Percentiles rank a stretch among this genome's conserved stretches.
phyloP scores from a whole-genome alignment of 805 yeast species.

The Candida anglica region DNA sequence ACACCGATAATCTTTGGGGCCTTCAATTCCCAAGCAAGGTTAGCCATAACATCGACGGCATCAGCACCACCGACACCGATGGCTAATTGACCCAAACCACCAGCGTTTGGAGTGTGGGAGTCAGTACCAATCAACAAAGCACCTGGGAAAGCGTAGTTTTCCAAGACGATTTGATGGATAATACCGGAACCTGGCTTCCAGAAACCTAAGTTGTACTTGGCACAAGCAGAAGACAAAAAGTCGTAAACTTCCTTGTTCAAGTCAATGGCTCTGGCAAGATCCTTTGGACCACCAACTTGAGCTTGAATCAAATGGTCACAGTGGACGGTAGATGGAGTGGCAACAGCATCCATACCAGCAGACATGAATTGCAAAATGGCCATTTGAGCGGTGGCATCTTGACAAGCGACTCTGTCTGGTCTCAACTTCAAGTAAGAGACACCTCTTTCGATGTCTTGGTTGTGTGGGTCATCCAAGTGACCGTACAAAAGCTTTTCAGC shows the following conservation, averaged over 20 bases:
- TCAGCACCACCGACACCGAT: constrained; percentile 99
- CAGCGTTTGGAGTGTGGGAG: constrained; percentile 98
- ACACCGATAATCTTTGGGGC: constrained; percentile 96
- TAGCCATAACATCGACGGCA: constrained; percentile 96
- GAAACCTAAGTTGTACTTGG: constrained; percentile 94
- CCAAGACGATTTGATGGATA: constrained; percentile 95
- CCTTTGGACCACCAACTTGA: constrained; percentile 83
- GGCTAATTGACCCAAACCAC: constrained; percentile 97
- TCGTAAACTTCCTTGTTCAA: constrained; percentile 93
- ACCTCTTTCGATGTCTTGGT: constrained; percentile 82
- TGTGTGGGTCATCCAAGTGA: constrained; percentile 90
- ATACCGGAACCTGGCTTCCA: constrained; percentile 99
- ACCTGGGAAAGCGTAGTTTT: constrained; percentile 96
- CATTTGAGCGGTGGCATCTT: constrained; percentile 99
- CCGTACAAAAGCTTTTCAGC: constrained; percentile 96
- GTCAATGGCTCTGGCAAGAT: constrained; percentile 80
- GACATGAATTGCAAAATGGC: constrained; percentile 95
- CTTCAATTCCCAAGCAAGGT: constrained; percentile 97
- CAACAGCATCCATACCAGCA: constrained; percentile 86
- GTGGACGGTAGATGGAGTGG: constrained; percentile 94
- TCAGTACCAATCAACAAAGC: constrained; percentile 97
- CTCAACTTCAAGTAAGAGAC: constrained; percentile 86
- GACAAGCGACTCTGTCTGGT: constrained; percentile 98
- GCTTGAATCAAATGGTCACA: constrained; percentile 98
- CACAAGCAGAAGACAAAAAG: constrained; percentile 84